Conservation (phyloP, 106 monocot genomes). For the Dioscorea dumetorum region DNA sequence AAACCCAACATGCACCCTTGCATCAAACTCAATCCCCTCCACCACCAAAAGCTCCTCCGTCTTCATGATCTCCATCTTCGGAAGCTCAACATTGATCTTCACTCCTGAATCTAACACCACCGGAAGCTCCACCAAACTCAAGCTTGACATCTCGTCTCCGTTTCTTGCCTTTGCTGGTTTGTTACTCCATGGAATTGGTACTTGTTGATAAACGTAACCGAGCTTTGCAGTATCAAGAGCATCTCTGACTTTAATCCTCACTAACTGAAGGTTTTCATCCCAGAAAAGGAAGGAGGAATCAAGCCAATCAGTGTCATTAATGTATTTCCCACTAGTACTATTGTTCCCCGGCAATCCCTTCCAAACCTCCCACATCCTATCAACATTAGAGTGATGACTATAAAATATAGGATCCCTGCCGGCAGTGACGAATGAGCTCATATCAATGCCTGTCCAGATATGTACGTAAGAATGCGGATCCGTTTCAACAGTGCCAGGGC, state of each 20-base stretch:
- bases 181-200: background rate
- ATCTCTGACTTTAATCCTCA: conserved; percentile 4
- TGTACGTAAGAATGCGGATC: background rate
- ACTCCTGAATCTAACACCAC: conserved; percentile 7
- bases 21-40: conserved; percentile 16
- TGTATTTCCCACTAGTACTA: background rate
- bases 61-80: conserved; percentile 6
- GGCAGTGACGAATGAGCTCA: background rate
- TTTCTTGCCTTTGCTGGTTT: background rate
- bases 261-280: conserved; percentile 14
- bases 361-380: conserved; percentile 9
- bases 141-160: background rate
- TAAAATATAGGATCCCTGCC: conserved; percentile 7
- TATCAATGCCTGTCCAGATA: background rate
- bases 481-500: background rate
- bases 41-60: conserved; percentile 28
- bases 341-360: background rate
- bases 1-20: conserved; percentile 10
- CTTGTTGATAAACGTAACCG: background rate
- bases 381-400: conserved; percentile 10
- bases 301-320: conserved; percentile 7
- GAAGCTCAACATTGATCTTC: conserved; percentile 8
- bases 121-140: background rate
- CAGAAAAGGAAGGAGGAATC: conserved; percentile 13
- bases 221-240: background rate